These are phyloP conservation scores for Fraxinus latifolia DNA, from an alignment of 305 asterid species.

Conservation along the genomic window DNA sequence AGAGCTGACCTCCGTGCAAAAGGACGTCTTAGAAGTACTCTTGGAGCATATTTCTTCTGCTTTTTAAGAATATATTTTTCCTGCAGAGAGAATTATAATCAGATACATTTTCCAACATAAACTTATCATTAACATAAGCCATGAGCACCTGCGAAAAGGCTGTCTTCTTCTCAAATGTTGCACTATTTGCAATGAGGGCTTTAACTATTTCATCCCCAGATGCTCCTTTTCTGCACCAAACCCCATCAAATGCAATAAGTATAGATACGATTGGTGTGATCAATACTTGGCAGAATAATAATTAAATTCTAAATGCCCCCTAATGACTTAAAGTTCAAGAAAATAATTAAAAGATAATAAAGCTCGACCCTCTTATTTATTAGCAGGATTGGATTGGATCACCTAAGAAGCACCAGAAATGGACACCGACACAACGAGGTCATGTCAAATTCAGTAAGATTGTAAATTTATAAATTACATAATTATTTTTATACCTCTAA, in stretches of 20 bases:
- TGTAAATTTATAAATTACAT: not conserved
- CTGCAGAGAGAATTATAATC: conserved; percentile 41
- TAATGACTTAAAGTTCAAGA: not conserved
- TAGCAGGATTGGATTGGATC: not conserved
- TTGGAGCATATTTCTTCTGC: conserved; percentile 93
- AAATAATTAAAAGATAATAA: not conserved
- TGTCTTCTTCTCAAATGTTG: conserved; percentile 88
- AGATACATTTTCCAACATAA: conserved; percentile 18
- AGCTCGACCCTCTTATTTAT: not conserved
- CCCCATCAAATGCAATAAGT: not conserved
- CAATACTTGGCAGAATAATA: not conserved
- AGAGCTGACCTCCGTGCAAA: conserved; percentile 65
- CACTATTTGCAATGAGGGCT: conserved; percentile 86
- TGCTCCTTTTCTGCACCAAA: conserved; percentile 60
- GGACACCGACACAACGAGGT: not conserved
- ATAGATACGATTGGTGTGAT: not conserved
- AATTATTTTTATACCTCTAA: not conserved
- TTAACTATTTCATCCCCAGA: conserved; percentile 77
- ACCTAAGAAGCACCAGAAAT: not conserved
- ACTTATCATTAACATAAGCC: not conserved
- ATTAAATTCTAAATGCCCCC: not conserved
- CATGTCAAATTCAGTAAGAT: not conserved
- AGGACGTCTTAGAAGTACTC: conserved; percentile 82
- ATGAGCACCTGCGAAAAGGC: conserved; percentile 76
- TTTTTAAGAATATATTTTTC: conserved; percentile 84